Conservation (phyloP, 768 basidiomycete genomes). For the Mycena polygramma region DNA sequence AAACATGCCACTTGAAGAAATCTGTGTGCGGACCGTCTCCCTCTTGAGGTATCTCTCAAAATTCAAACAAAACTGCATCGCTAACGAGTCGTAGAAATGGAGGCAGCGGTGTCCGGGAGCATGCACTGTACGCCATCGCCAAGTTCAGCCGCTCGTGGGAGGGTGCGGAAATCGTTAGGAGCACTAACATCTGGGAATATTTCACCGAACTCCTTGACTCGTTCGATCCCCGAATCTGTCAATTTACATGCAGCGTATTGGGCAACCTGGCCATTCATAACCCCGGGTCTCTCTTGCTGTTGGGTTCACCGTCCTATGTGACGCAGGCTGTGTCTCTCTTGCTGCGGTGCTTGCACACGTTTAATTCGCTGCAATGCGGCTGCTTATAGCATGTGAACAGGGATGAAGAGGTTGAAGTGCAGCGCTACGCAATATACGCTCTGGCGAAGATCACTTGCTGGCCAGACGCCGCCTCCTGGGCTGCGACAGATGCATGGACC, state of each 20-base stretch:
- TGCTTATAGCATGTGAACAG: neutral
- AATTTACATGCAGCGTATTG: neutral
- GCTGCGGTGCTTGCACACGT: neutral
- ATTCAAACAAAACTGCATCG: neutral
- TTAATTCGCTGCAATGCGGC: too few relatives aligned
- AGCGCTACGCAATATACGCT: neutral
- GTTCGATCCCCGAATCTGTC: neutral
- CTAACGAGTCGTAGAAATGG: neutral
- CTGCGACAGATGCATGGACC: neutral
- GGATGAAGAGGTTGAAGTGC: neutral
- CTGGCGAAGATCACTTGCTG: neutral
- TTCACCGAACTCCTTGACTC: neutral
- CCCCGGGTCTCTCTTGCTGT: neutral
- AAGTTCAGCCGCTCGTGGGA: neutral
- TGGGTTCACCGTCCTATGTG: neutral
- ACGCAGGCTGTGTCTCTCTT: neutral
- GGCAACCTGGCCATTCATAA: neutral
- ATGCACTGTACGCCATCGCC: neutral
- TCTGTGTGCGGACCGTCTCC: neutral
- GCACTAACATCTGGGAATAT: neutral
- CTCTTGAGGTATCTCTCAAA: neutral
- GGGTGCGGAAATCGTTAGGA: neutral
- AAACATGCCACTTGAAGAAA: too few relatives aligned
- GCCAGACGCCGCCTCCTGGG: neutral
- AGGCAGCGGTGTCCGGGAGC: neutral